Evolutionary conservation across 306 rosid genomes (phyloP), one percentile per base, ranked within the genome.

Genomic region (Vachellia collinsii): DNA sequence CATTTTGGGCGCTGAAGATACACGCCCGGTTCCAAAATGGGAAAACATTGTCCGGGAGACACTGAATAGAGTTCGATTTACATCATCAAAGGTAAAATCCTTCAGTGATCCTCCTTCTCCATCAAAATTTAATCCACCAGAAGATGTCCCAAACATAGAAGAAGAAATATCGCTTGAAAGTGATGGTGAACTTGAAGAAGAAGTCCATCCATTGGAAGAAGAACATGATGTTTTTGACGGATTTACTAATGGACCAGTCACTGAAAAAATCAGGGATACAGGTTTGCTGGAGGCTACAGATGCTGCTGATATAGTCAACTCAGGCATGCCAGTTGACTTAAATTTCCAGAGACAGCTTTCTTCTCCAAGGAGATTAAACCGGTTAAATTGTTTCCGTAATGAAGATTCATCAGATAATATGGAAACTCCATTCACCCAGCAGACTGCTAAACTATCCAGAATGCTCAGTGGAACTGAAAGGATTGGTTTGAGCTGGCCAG

Each of bases 21-120:
- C 76, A 58, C 88, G 97, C 38, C 97, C 99, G 37, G 93, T 92
- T 75, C 84, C 87, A 70, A 87, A 77, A 86, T 96, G 99, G 99
- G 99, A 96, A 88, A 85, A 84, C 74, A 78, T 92, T 76, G 88
- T 96, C 48, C 97, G 98, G 54, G 98, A 93, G 75, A 73, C 98
- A 79, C 87, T 96, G 67, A 80, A 92, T 81, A 85, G 93, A 70
- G 86, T 90, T 69, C 89, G 88, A 70, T 90, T 93, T 70, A 61
- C 20, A 2, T 20, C 50, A 70, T 46, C 71, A 47, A 93, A 91
- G 90, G 74, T 88, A 78, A 96, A 93, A 83, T 92, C 90, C 83
- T 96, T 90, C 25, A 96, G 96, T 53, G 99, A 93, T 81, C 99
- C 99, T 74, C 98, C 97, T 29, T 96, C 99, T 74, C 98, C 99